A percentile compares a stretch with the other conserved stretches of the same genome.
phyloP scores from a whole-genome alignment of 768 basidiomycete genomes.

The Lactarius hengduanensis region DNA sequence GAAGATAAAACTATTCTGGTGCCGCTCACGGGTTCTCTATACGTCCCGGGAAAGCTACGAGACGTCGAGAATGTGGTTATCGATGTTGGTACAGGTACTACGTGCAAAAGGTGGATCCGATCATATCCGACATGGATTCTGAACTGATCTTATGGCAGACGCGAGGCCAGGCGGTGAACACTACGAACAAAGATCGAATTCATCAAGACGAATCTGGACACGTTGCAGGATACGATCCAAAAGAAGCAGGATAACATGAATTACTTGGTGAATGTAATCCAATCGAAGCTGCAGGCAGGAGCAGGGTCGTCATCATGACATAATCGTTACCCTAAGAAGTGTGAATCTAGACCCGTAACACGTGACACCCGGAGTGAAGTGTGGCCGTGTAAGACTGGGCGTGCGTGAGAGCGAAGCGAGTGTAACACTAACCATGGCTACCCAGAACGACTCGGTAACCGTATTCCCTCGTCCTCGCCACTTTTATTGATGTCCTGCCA shows the following conservation, averaged over 20 bases:
- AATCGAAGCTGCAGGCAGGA: conserved; percentile 51
- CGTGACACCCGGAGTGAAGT: not conserved
- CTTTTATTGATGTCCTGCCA: not conserved
- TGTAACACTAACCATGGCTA: not conserved
- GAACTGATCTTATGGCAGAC: conserved; percentile 51
- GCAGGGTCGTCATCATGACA: not conserved
- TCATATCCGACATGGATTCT: not conserved
- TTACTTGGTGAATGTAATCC: conserved; percentile 69
- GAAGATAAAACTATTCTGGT: conserved; percentile 87
- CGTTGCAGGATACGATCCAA: conserved; percentile 83
- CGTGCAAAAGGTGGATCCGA: conserved; percentile 74
- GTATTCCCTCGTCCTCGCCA: not conserved
- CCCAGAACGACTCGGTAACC: not conserved
- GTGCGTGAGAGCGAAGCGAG: not conserved
- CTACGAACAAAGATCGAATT: conserved; percentile 76
- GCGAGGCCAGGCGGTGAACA: conserved; percentile 74
- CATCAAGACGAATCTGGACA: conserved; percentile 80
- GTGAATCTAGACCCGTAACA: not conserved
- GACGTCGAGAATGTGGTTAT: conserved; percentile 87
- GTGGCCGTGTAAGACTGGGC: not conserved
- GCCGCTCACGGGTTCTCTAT: conserved; percentile 91
- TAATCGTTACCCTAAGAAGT: not conserved
- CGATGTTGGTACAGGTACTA: conserved; percentile 95
- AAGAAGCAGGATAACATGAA: conserved; percentile 90
- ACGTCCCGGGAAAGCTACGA: conserved; percentile 86